These are phyloP conservation scores for Melampsora larici-populina DNA, from an alignment of 1,284 basidiomycete species.

Conservation along the genomic window DNA sequence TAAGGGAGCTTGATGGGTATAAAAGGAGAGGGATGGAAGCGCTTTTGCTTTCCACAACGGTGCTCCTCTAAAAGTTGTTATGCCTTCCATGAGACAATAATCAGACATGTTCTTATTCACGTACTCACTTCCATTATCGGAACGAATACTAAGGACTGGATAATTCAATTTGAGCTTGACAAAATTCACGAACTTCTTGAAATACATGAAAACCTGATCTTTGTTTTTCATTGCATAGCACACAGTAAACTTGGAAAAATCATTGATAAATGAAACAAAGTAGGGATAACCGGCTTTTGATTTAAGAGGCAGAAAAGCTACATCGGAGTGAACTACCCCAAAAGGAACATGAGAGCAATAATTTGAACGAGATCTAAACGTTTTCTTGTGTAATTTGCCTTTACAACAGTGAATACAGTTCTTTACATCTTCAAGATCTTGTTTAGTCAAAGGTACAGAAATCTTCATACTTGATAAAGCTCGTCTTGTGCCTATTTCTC, in stretches of 20 bases:
- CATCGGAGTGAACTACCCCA: constrained; percentile 12
- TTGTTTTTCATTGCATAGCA: constrained; percentile 14
- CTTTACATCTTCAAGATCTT: not conserved
- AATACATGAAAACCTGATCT: constrained; percentile 43
- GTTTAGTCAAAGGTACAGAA: not conserved
- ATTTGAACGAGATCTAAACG: not conserved
- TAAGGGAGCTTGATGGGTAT: too few relatives aligned
- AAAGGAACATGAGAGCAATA: not conserved
- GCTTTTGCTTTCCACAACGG: too few relatives aligned
- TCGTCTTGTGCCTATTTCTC: not conserved
- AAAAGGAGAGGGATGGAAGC: too few relatives aligned
- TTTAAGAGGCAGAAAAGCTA: too few relatives aligned
- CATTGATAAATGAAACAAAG: constrained; percentile 17
- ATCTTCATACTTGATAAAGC: too few relatives aligned
- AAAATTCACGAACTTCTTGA: constrained; percentile 49
- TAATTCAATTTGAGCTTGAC: not conserved
- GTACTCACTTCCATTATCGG: constrained; percentile 19
- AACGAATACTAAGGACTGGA: not conserved
- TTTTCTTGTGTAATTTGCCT: not conserved
- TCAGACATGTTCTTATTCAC: not conserved
- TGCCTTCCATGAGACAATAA: not conserved
- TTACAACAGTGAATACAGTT: not conserved
- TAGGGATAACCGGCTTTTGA: constrained; percentile 8
- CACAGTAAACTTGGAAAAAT: constrained; percentile 15
- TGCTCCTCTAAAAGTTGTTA: not conserved